These are phyloP conservation scores for Poa annua DNA, from an alignment of 176 grass and related monocot species.

Conservation along the genomic window DNA sequence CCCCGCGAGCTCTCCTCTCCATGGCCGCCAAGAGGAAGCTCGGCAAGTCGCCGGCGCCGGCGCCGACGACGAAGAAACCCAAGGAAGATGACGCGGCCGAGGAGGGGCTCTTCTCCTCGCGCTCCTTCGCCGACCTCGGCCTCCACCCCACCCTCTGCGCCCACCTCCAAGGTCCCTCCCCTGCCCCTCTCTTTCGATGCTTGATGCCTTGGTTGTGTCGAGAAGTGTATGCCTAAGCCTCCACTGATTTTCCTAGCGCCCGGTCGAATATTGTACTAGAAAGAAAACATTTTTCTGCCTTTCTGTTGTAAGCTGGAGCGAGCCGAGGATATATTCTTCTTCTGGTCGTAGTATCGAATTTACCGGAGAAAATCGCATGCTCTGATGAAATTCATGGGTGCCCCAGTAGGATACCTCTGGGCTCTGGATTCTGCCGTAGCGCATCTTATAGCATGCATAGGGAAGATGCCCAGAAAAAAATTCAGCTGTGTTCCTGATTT, in stretches of 20 bases:
- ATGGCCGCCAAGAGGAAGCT: slow-evolving; percentile 51
- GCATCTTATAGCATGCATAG: neutral
- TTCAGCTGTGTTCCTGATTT: neutral
- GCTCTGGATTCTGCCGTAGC: neutral
- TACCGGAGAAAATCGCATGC: neutral
- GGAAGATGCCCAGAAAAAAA: neutral
- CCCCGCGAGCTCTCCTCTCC: neutral
- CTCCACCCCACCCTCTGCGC: slow-evolving; percentile 72
- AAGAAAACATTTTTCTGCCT: neutral
- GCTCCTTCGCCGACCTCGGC: slow-evolving; percentile 73
- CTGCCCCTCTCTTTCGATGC: neutral
- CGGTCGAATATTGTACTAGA: neutral
- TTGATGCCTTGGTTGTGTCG: neutral
- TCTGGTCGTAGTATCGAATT: neutral
- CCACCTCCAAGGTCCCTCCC: slow-evolving; percentile 72
- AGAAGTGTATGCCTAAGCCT: neutral
- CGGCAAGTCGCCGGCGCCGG: slow-evolving; percentile 28
- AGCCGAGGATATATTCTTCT: neutral
- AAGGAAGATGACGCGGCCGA: slow-evolving; percentile 16
- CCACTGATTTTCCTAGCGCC: neutral
- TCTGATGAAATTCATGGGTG: neutral
- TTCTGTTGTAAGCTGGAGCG: neutral
- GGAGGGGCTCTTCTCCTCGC: slow-evolving; percentile 65
- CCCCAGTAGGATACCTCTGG: neutral
- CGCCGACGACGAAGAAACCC: neutral